Evolutionary conservation across 345 rosid genomes (phyloP).

Genomic region (thale cress (Arabidopsis thaliana)): TAIR10.1 NC_003074.8:20649001-20649500

Average conservation of each 20-base stretch:
- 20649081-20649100: conserved; percentile 89
- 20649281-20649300: conserved; percentile 61
- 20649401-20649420: conserved; percentile 88
- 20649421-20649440: conserved; percentile 88
- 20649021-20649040: not conserved
- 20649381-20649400: conserved; percentile 85
- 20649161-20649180: conserved; percentile 61
- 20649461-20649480: conserved; percentile 95
- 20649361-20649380: conserved; percentile 62
- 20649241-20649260: conserved; percentile 60
- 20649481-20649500: conserved; percentile 35
- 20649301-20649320: conserved; percentile 52
- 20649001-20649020: conserved; percentile 7
- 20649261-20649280: conserved; percentile 64
- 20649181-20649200: conserved; percentile 77
- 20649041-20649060: conserved; percentile 44
- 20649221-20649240: conserved; percentile 60
- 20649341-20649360: conserved; percentile 32
- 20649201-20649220: conserved; percentile 57
- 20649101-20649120: conserved; percentile 56
- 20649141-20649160: conserved; percentile 58
- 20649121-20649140: conserved; percentile 80
- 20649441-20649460: conserved; percentile 97
- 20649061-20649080: conserved; percentile 82
- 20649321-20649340: conserved; percentile 45